Base-by-base conservation (phyloP, 2,329 filamentous ascomycete species). In the Aspergillus sp. region DNA sequence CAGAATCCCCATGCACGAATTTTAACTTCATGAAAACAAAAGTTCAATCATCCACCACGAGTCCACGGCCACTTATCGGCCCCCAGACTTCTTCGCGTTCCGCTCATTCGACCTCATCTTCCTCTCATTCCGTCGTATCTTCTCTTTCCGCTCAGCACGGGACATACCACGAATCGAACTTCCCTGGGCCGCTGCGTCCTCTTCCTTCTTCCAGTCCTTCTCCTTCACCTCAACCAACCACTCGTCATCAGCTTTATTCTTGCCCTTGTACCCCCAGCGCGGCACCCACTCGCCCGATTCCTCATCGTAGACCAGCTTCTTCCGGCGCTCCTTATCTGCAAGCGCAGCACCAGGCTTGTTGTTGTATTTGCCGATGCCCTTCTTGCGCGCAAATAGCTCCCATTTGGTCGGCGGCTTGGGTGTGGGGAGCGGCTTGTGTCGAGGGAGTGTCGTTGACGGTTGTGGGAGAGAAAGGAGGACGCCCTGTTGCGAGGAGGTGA, bases 301-400 rank as follows among this genome's bases (percentile, higher is more conserved):
- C 76, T 96, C 90, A 75, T 98, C 91, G 74, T 88, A 98, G 56
- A 89, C 86, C 67, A 93, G 78, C 78, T 96, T 89, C 74, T 78
- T 79, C 62, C 74, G 70, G 41, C 85, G 83, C 83, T 76, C 81
- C 61, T 86, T 83, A 75, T 87, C 83, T 72, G 95, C 91, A 64
- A 89, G 66, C 9, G 71, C 68, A 6, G 68, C 72, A n/a, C 76
- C 76, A 17, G 74, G 68, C 56, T 71, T 85, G 64, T 85, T 89
- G 84, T 93, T 96, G 76, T 87, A 86, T 80, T 89, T 90, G 78
- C 78, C 78, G 52, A 99, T 98, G 55, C 95, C 95, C 83, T 97
- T 96, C 85, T 96, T 96, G 75, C 87, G 89, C 45, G 95, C 95
- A 79, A 99, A 99, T 70, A 89, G 86, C 80, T 96, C 89, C 95